Conservation (phyloP, 2,329 filamentous ascomycete genomes). For the Parasarocladium wereldwijsianum region DNA sequence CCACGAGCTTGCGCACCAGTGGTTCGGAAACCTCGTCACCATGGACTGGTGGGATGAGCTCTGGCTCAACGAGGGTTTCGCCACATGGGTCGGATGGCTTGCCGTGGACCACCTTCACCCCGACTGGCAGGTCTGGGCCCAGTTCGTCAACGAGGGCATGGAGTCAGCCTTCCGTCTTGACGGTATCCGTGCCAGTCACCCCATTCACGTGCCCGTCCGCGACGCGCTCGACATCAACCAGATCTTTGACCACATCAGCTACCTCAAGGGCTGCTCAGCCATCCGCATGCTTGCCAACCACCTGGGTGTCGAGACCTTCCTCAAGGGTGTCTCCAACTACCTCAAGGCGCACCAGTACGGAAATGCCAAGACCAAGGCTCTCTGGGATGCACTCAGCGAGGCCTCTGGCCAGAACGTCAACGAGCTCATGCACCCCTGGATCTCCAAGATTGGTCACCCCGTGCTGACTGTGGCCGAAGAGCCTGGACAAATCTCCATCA, state of each 20-base stretch:
- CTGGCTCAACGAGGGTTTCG: conserved; percentile 93
- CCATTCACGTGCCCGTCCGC: conserved; percentile 87
- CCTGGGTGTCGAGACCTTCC: conserved; percentile 74
- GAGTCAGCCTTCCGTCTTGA: conserved; percentile 86
- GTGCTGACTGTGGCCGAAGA: conserved; percentile 77
- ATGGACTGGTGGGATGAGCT: conserved; percentile 97
- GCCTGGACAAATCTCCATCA: conserved; percentile 64
- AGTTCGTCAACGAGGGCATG: conserved; percentile 92
- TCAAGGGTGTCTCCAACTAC: conserved; percentile 81
- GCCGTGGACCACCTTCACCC: conserved; percentile 85
- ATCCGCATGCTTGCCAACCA: conserved; percentile 93
- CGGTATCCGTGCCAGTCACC: conserved; percentile 78
- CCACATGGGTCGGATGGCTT: conserved; percentile 95
- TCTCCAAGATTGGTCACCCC: conserved; percentile 88
- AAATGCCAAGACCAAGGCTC: conserved; percentile 78
- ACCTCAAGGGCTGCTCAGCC: conserved; percentile 89
- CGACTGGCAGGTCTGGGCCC: conserved; percentile 95
- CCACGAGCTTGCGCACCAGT: conserved; percentile 94
- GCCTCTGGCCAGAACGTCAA: conserved; percentile 80
- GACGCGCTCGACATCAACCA: conserved; percentile 95
- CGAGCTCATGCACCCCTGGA: conserved; percentile 86
- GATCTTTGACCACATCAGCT: conserved; percentile 94
- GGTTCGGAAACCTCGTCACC: conserved; percentile 90
- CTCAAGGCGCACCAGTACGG: conserved; percentile 78
- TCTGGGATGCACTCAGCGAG: conserved; percentile 80